Base-by-base conservation (phyloP, 2,329 filamentous ascomycete genomes). In the Fusarium subglutinans region DNA sequence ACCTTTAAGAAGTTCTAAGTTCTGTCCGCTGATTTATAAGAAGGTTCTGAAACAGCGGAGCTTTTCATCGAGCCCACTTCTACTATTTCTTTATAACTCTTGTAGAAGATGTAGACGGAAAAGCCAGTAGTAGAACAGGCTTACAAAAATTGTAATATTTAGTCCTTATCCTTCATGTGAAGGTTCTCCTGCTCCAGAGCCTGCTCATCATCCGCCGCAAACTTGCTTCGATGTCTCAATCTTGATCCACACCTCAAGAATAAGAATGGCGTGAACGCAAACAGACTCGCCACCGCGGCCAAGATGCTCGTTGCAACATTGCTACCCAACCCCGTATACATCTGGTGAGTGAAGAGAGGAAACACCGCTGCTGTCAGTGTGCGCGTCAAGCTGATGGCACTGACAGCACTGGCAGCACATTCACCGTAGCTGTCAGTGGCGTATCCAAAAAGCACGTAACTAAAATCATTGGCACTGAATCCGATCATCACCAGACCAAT, bases 221-320 rank as follows among this genome's bases (percentile, higher is more conserved):
- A 68, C 24, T 68, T 68, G 11, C 65, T 68, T 43, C 30, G 6
- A 33, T 68, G 63, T 13, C 63, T 68, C 24, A 68, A 24, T 35
- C 6, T 68, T 4, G 53, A 22, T 20, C 54, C 63, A 9, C 68
- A 68, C 7, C 9, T 18, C 6, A 68, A 8, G 18, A 68, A 68
- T 2, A 68, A 10, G 2, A 68, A 48, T 12, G 65, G 65, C 1
- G 65, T 68, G 4, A 68, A 54, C 0, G 65, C 65, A 35, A 68
- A 68, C 1, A 67, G 3, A 61, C 63, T 68, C 6, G 65, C 63
- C 8, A 54, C 41, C 30, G 63, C 63, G 3, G 65, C 65, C 6
- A 68, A 18, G 5, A 68, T 67, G 2, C 65, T 68, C 2, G 65
- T 68, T 8, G 65, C 65, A 20, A 68, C 24, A 48, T 68, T 68